Conservation (phyloP, 2,329 filamentous ascomycete species). For the Beauveria caledonica region DNA sequence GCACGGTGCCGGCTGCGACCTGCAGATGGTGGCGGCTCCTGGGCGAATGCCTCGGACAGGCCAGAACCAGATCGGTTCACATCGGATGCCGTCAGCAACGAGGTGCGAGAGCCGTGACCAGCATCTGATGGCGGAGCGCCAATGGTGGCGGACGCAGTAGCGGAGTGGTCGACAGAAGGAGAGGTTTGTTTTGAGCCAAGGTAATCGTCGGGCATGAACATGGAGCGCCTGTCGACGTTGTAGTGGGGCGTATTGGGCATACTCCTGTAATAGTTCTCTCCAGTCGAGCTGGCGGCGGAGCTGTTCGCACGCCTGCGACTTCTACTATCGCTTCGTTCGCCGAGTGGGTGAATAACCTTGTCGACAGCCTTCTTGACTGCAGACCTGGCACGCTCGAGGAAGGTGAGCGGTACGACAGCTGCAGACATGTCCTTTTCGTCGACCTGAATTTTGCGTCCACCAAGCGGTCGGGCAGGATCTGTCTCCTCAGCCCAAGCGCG, state of each 20-base stretch:
- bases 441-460: constrained; percentile 83
- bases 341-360: constrained; percentile 54
- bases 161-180: constrained; percentile 16
- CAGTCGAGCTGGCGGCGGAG: constrained; percentile 56
- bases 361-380: constrained; percentile 61
- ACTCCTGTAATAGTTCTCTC: constrained; percentile 40
- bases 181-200: constrained; percentile 29
- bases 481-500: constrained; percentile 87
- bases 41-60: constrained; percentile 15
- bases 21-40: constrained; percentile 21
- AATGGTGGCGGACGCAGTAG: constrained; percentile 18
- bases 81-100: constrained; percentile 17
- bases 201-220: constrained; percentile 47
- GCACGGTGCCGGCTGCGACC: constrained; percentile 31
- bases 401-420: constrained; percentile 81
- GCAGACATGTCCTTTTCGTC: constrained; percentile 83
- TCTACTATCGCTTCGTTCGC: constrained; percentile 47
- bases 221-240: constrained; percentile 44
- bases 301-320: constrained; percentile 50
- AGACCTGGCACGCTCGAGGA: constrained; percentile 77
- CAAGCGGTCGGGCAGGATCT: constrained; percentile 68
- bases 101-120: constrained; percentile 33
- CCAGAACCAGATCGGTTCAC: neutral
- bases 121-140: constrained; percentile 19
- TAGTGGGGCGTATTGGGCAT: constrained; percentile 44